Percentiles rank a stretch among this genome's conserved stretches.
Conservation (phyloP, 73 alveolate genomes). For the Paramecium sexaurelia region DNA sequence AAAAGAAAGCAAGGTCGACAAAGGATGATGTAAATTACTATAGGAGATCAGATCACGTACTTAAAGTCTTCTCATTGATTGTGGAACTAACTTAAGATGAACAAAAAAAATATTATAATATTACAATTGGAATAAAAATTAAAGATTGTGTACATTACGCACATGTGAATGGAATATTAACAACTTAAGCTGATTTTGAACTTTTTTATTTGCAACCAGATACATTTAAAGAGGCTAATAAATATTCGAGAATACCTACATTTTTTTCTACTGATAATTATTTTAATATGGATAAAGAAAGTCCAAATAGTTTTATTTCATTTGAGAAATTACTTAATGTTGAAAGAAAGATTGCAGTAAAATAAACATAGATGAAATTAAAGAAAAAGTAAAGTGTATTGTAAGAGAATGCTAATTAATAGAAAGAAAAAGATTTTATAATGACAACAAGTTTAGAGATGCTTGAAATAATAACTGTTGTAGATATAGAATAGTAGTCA, state of each 20-base stretch:
- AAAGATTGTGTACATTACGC: not conserved
- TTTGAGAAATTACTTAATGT: constrained; percentile 24
- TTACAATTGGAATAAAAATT: not conserved
- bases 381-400: not conserved
- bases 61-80: not conserved
- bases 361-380: not conserved
- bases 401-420: not conserved
- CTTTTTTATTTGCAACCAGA: not conserved
- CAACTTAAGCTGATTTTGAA: not conserved
- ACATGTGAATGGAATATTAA: not conserved
- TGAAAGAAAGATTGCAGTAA: not conserved
- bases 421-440: not conserved
- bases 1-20: not conserved
- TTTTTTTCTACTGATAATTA: constrained; percentile 33
- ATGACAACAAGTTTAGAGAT: not conserved
- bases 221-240: not conserved
- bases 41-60: not conserved
- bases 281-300: not conserved
- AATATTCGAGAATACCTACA: not conserved
- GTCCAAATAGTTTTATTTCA: not conserved
- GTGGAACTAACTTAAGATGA: not conserved
- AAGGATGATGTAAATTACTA: not conserved
- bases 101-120: not conserved
- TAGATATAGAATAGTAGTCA: not conserved
- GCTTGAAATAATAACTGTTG: not conserved